Evolutionary conservation across 2,329 filamentous ascomycete species (phyloP).

Genomic region (Stachybotrys echinatus): DNA sequence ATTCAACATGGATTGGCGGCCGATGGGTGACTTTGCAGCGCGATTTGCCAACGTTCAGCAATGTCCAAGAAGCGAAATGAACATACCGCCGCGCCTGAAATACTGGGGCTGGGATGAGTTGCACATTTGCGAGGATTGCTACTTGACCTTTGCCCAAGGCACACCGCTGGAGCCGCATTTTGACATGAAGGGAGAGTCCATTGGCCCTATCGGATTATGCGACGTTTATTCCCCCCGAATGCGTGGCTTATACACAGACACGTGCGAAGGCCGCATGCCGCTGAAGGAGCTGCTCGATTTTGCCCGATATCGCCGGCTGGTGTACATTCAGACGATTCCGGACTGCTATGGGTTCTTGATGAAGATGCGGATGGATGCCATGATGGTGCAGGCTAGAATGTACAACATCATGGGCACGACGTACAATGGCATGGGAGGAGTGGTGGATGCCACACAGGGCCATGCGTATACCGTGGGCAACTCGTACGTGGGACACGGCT

Average conservation of each 20-base stretch:
- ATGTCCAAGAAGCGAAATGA: conserved; percentile 13
- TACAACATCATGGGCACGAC: conserved; percentile 18
- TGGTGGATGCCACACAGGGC: conserved; percentile 9
- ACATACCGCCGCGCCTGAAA: conserved; percentile 8
- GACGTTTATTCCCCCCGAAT: conserved; percentile 32
- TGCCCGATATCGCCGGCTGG: conserved; percentile 10
- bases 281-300: conserved; percentile 13
- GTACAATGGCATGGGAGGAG: conserved; percentile 16
- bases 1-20: conserved; percentile 15
- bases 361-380: conserved; percentile 15
- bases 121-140: conserved; percentile 31
- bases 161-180: conserved; percentile 21
- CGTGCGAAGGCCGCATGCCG: conserved; percentile 15
- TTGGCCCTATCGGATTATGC: no score
- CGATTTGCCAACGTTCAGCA: conserved; percentile 21
- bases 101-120: conserved; percentile 31
- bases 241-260: conserved; percentile 23
- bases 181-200: conserved; percentile 17
- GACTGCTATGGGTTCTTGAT: conserved; percentile 17
- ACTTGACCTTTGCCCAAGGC: conserved; percentile 23
- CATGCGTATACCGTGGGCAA: conserved; percentile 20
- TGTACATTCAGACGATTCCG: conserved; percentile 25
- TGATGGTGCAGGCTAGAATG: conserved; percentile 16
- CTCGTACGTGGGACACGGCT: conserved; percentile 23
- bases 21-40: conserved; percentile 20